Base-by-base conservation (phyloP, 441 rosid species). In the Pelargonium citronellum region DNA sequence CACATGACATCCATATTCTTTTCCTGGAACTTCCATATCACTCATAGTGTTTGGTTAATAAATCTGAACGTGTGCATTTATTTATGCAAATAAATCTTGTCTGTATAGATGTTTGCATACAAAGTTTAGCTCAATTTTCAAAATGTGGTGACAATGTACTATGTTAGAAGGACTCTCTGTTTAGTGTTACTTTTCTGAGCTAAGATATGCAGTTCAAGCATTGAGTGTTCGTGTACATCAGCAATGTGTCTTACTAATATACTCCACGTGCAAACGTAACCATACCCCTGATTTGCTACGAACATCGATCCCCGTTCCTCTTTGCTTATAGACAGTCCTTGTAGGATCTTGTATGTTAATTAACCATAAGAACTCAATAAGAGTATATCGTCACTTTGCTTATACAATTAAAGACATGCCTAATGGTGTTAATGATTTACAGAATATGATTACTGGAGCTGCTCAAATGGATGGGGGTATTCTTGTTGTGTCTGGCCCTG, bases 401-500 rank as follows among this genome's bases (percentile, higher is more conserved):
- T 34, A 34, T 34, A 34, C 39, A 34, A 34, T 39, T 22, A 46
- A 39, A 39, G 55, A 49, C 20, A 74, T 75, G 43, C 58, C 64
- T 77, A 43, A 15, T 49, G 12, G 7, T 64, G 34, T 62, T 47
- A 69, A 64, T 76, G 71, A 69, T 79, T 70, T 80, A 62, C 75
- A 91, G 97, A 91, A 95, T 83, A 95, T 95, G 99, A 95, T 95
- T 79, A 95, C 99, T 77, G 99, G 99, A 71, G 99, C 99, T 77
- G 99, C 99, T 55, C 99, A 95, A 82, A 91, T 95, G 97, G 99
- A 95, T 72, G 99, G 99, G 74, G 99, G 97, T 67, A 95, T 95
- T 78, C 85, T 95, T 67, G 99, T 95, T 72, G 99, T 95, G 60
- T 95, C 99, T 30, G 99, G 91, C 5, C 92, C 99, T 24, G 99